Percentiles rank a stretch among this genome's conserved stretches.
Evolutionary conservation across 169 alveolate species (phyloP).

Genomic region (Plasmodium sp.): DNA sequence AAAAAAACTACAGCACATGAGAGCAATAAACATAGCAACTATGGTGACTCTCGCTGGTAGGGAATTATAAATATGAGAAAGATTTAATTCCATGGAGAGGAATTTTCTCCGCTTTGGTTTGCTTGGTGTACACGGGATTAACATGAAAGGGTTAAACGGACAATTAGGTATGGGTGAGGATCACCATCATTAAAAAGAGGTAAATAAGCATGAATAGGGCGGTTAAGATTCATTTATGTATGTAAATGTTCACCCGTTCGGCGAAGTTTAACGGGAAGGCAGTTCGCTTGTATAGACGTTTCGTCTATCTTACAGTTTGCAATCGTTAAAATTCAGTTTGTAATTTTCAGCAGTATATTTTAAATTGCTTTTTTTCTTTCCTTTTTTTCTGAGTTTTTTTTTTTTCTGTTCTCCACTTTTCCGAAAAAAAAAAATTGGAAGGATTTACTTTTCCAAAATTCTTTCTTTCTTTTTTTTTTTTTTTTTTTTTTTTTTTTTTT

Average conservation of each 20-base stretch:
- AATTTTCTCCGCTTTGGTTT: not conserved
- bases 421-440: not conserved
- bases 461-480: not conserved
- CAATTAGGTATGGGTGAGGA: not conserved
- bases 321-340: not conserved
- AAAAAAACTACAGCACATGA: not conserved
- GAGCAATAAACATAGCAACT: not conserved
- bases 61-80: not conserved
- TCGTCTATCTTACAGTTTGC: not conserved
- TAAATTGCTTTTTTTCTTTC: not conserved
- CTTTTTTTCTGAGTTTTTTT: not conserved
- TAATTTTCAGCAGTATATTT: not conserved
- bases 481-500: not conserved
- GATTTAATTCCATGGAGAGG: not conserved
- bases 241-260: not conserved
- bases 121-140: not conserved
- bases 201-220: not conserved
- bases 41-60: not conserved
- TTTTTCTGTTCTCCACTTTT: not conserved
- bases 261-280: not conserved
- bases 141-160: not conserved
- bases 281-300: not conserved
- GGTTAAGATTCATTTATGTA: not conserved
- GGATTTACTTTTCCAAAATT: not conserved
- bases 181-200: not conserved